Evolutionary conservation across 2,329 filamentous ascomycete species (phyloP).

Genomic region (Stromatinia cepivora): DNA sequence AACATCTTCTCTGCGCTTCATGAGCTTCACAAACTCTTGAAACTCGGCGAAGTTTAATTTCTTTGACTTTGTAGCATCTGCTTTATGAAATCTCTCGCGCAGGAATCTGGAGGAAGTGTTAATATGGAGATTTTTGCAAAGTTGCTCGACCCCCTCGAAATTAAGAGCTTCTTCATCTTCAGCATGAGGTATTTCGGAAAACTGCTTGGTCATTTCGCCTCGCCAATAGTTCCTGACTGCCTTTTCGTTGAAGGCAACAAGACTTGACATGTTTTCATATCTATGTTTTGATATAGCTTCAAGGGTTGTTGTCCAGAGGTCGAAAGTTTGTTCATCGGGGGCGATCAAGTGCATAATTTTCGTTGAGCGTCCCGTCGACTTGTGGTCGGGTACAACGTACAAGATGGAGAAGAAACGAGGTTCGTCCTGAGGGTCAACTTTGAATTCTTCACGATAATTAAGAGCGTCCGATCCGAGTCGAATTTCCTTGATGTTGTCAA

Average conservation of each 20-base stretch:
- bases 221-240: slow-evolving; percentile 85
- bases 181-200: slow-evolving; percentile 51
- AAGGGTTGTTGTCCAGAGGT: slow-evolving; percentile 80
- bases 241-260: slow-evolving; percentile 81
- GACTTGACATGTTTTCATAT: slow-evolving; percentile 84
- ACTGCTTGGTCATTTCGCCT: slow-evolving; percentile 74
- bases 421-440: slow-evolving; percentile 66
- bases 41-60: slow-evolving; percentile 79
- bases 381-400: slow-evolving; percentile 71
- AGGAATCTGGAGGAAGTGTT: slow-evolving; percentile 79
- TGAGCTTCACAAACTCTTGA: slow-evolving; percentile 74
- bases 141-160: slow-evolving; percentile 73
- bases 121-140: slow-evolving; percentile 90
- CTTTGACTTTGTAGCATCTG: slow-evolving; percentile 64
- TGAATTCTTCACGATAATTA: slow-evolving; percentile 85
- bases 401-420: slow-evolving; percentile 85
- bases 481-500: slow-evolving; percentile 93
- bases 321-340: slow-evolving; percentile 67
- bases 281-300: slow-evolving; percentile 82
- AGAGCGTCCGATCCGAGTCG: slow-evolving; percentile 79
- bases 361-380: slow-evolving; percentile 65
- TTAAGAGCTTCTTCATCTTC: slow-evolving; percentile 70
- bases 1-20: slow-evolving; percentile 84
- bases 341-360: slow-evolving; percentile 90
- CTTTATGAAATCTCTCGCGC: slow-evolving; percentile 70